Evolutionary conservation across 139 green algal genomes (phyloP), one percentile per base, ranked within the genome.

Genomic region (Chlamydomonas schloesseri): DNA sequence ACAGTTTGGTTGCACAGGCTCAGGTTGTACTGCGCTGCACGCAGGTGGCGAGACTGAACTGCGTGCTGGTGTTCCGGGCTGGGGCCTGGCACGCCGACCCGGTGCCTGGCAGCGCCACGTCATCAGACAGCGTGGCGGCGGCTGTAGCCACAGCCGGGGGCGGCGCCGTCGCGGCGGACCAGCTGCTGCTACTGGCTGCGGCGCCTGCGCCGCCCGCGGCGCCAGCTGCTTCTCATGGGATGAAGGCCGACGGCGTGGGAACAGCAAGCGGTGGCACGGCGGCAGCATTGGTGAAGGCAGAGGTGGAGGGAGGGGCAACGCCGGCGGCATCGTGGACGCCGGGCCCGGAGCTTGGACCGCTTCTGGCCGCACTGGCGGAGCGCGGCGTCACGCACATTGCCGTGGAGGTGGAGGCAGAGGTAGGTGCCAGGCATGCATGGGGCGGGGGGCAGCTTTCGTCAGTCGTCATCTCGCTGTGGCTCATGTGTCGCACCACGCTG

Each of bases 151-250:
- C 57, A n/a, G 46, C 18, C 23, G 21, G 9, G 2, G 65, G 79
- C 31, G 79, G 79, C 47, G 47, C 26, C 2, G 21, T 76, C 47
- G 79, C 79, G 67, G 79, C 65, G 79, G 79, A 85, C 24, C 67
- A 76, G 79, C 68, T 85, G 79, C 47, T 85, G 65, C 65, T 85
- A 67, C n/a, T 50, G 42, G 42, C 64, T n/a, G n/a, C n/a, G 31
- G 36, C 64, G 64, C 42, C 29, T n/a, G 64, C 15, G 65, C 60
- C 60, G 23, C 60, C 21, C 21, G 3, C 60, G 24, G 17, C 60
- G 24, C 24, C 1, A 67, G 60, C 60, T 31, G 18, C 60, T 5
- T 2, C 60, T 2, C 23, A 2, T 8, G 60, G 60, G 24, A 11
- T 1, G 15, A 31, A 23, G 18, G n/a, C 65, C 24, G n/a, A 9